phyloP scores from a whole-genome alignment of 2,329 filamentous ascomycete genomes.

The Cladosporium oxysporum region DNA sequence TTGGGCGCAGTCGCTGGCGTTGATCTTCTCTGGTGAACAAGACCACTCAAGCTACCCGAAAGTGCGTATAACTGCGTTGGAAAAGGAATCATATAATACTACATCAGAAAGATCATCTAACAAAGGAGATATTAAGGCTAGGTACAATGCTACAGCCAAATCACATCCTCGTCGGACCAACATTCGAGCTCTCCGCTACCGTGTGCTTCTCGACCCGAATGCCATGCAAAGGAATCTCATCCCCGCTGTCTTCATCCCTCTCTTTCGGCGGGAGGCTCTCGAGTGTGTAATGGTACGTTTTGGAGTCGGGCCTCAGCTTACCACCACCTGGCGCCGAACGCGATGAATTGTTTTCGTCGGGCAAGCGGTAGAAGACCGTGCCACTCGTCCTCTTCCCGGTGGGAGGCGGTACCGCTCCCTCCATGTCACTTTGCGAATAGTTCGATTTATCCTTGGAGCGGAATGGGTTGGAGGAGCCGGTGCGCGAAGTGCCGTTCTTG shows the following conservation, averaged over 20 bases:
- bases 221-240: constrained; percentile 12
- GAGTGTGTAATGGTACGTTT: constrained; percentile 10
- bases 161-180: background rate
- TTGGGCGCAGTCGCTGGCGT: background rate
- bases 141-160: background rate
- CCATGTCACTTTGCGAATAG: background rate
- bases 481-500: background rate
- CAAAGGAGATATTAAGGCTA: background rate
- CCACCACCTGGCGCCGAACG: background rate
- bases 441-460: constrained; percentile 9
- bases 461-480: background rate
- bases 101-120: background rate
- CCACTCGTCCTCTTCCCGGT: background rate
- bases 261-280: background rate
- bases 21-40: background rate
- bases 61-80: too few relatives aligned
- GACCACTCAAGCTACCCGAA: background rate
- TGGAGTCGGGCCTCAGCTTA: constrained; percentile 1
- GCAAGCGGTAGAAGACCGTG: constrained; percentile 9
- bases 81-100: background rate
- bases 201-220: constrained; percentile 7
- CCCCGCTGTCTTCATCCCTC: constrained; percentile 13
- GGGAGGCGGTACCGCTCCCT: background rate
- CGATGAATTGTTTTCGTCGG: constrained; percentile 7
- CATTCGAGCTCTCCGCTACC: background rate